phyloP scores from a whole-genome alignment of 805 yeast species.

The Ogataea angusta region DNA sequence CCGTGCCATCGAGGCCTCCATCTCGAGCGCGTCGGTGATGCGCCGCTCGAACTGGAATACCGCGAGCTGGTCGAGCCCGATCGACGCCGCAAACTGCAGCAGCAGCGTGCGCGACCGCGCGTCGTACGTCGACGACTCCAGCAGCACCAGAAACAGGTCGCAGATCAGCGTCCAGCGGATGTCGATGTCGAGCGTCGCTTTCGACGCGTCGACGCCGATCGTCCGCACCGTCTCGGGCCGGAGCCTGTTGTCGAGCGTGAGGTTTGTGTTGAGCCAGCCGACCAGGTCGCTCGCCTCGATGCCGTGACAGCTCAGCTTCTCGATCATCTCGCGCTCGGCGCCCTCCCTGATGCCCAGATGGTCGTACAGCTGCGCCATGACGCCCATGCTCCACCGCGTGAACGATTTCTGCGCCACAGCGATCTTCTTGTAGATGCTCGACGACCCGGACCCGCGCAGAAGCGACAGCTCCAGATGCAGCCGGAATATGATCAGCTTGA shows the following conservation, averaged over 20 bases:
- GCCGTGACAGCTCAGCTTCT: slow-evolving; percentile 79
- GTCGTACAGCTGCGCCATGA: slow-evolving; percentile 67
- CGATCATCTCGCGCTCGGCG: slow-evolving; percentile 84
- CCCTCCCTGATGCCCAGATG: slow-evolving; percentile 70
- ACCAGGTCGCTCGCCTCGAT: slow-evolving; percentile 70
- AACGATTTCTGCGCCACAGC: slow-evolving; percentile 70
- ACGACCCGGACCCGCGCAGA: slow-evolving; percentile 49
- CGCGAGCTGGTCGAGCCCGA: slow-evolving; percentile 63
- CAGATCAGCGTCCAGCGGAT: slow-evolving; percentile 92
- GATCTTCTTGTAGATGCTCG: slow-evolving; percentile 55
- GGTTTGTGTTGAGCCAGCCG: slow-evolving; percentile 44
- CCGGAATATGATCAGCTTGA: slow-evolving; percentile 69
- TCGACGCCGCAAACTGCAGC: slow-evolving; percentile 57
- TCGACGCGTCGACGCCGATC: slow-evolving; percentile 28
- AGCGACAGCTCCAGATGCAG: slow-evolving; percentile 79
- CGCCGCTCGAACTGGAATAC: slow-evolving; percentile 86
- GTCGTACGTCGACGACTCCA: slow-evolving; percentile 86
- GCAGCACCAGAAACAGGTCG: slow-evolving; percentile 75
- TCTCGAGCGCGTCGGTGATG: slow-evolving; percentile 83
- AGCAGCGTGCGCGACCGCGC: slow-evolving; percentile 83
- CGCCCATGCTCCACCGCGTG: slow-evolving; percentile 78
- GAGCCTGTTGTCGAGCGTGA: slow-evolving; percentile 50
- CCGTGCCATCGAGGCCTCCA: slow-evolving; percentile 49
- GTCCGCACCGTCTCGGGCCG: slow-evolving; percentile 22
- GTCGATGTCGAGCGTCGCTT: slow-evolving; percentile 56